A percentile compares a stretch with the other conserved stretches of the same genome.
phyloP scores from a whole-genome alignment of 805 yeast species.

The Candida adriatica region DNA sequence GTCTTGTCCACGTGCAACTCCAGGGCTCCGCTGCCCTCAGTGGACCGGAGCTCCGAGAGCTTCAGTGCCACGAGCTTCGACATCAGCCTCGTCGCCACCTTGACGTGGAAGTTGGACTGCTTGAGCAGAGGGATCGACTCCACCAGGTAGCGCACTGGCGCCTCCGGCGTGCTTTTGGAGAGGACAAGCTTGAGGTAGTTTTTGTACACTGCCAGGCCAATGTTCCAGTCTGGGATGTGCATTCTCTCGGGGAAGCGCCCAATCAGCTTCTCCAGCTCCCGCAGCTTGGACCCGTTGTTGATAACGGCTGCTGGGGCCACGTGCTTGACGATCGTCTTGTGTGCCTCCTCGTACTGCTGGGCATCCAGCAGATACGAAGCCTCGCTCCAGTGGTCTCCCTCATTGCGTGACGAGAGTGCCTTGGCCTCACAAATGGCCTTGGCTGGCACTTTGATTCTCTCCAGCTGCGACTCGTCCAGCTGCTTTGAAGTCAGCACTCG shows the following conservation, averaged over 20 bases:
- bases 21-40: constrained; percentile 10
- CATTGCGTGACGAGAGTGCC: constrained; percentile 46
- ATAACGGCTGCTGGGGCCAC: constrained; percentile 74
- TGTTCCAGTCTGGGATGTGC: constrained; percentile 41
- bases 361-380: constrained; percentile 59
- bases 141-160: constrained; percentile 33
- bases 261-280: constrained; percentile 31
- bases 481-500: constrained; percentile 21
- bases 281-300: constrained; percentile 30
- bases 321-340: constrained; percentile 40
- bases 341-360: constrained; percentile 54
- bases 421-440: constrained; percentile 46
- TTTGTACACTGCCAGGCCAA: constrained; percentile 53
- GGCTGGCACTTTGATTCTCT: constrained; percentile 41
- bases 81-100: constrained; percentile 48
- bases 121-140: constrained; percentile 38
- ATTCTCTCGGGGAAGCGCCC: constrained; percentile 36
- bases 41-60: constrained; percentile 10
- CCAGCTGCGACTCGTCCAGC: constrained; percentile 28
- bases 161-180: constrained; percentile 17
- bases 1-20: constrained; percentile 28
- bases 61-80: constrained; percentile 35
- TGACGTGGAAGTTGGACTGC: constrained; percentile 29
- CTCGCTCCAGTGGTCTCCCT: constrained; percentile 50
- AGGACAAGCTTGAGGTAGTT: constrained; percentile 35